Evolutionary conservation across 805 yeast genomes (phyloP), one percentile per base, ranked within the genome.

Genomic region (Myxozyma udenii): DNA sequence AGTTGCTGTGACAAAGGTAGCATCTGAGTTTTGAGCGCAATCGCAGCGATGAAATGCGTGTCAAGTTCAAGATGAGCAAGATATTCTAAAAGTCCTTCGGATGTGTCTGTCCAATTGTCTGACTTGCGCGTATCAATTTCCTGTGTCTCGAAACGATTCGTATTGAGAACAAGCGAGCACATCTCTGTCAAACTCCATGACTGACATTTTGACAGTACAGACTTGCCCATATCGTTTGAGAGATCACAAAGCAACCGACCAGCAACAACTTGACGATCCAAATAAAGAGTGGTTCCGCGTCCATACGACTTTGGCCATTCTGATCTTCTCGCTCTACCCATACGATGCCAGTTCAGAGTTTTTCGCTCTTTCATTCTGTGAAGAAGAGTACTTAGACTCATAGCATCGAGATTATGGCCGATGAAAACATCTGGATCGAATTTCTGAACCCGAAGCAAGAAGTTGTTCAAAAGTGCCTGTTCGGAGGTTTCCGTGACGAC

Each of bases 181-280:
- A 93, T 93, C 68, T 93, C 98, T 12, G 85, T 75, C 51, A 93
- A 74, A 53, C 87, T 95, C 96, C 96, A 93, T 16, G 91, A 85
- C 68, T 88, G 95, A 71, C 98, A 93, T 66, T 89, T 88, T 3
- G 84, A 74, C 3, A 96, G 88, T 57, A 91, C 73, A 0, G 97
- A 90, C 66, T 85, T 93, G 44, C 98, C 98, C 81, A 90, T 79
- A 63, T 88, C 96, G 68, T 93, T 93, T 46, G 91, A 88, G 64
- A 93, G 81, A 69, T 93, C 98, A 76, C 96, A 87, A 41, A 91
- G 64, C 50, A 93, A 75, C 61, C 98, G 77, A 33, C 98, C 98
- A 35, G 89, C 80, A 63, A 84, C 77, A 19, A 87, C 77, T 50
- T 87, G 89, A 45, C 85, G 74, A 16, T 87, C 74, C 37, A 78